Percentiles rank a stretch among this genome's conserved stretches.
Conservation (phyloP, 352 stramenopile species). For the Pythium biforme region DNA sequence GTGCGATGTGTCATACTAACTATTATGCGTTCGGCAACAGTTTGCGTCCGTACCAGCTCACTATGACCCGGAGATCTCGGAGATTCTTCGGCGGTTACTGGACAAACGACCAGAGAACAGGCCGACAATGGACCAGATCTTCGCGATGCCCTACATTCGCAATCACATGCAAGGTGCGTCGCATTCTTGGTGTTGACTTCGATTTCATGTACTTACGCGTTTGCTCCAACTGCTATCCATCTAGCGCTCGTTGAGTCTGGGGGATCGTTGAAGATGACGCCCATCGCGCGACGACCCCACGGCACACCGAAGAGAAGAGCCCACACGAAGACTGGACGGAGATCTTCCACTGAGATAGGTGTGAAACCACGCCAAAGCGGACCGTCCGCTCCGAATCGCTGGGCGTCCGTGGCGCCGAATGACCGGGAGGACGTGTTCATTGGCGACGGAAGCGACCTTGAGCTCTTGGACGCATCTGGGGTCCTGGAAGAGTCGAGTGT, state of each 20-base stretch:
- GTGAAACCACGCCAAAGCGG: background rate
- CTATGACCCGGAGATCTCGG: constrained; percentile 57
- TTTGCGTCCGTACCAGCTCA: constrained; percentile 53
- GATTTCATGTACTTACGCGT: no score
- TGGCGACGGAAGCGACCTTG: constrained; percentile 38
- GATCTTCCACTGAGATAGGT: constrained; percentile 38
- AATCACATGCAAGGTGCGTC: constrained; percentile 69
- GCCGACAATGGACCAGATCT: constrained; percentile 75
- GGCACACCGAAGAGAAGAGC: constrained; percentile 38
- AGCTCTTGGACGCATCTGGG: constrained; percentile 40
- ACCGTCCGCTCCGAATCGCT: constrained; percentile 31
- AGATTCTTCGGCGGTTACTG: constrained; percentile 52
- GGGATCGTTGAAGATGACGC: constrained; percentile 49
- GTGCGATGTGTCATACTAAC: background rate
- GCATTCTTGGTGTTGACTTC: no score
- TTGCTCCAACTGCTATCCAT: no score
- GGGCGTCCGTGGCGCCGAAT: constrained; percentile 41
- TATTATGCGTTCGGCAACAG: constrained; percentile 14
- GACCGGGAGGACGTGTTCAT: constrained; percentile 39
- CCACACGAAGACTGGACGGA: constrained; percentile 45
- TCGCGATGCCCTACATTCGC: constrained; percentile 68
- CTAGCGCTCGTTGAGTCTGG: constrained; percentile 51
- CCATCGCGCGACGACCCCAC: constrained; percentile 34
- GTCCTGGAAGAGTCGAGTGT: constrained; percentile 50
- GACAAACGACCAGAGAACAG: constrained; percentile 63